Evolutionary conservation across 2,329 filamentous ascomycete species (phyloP).

Genomic region (Dothidotthia symphoricarpi): DNA sequence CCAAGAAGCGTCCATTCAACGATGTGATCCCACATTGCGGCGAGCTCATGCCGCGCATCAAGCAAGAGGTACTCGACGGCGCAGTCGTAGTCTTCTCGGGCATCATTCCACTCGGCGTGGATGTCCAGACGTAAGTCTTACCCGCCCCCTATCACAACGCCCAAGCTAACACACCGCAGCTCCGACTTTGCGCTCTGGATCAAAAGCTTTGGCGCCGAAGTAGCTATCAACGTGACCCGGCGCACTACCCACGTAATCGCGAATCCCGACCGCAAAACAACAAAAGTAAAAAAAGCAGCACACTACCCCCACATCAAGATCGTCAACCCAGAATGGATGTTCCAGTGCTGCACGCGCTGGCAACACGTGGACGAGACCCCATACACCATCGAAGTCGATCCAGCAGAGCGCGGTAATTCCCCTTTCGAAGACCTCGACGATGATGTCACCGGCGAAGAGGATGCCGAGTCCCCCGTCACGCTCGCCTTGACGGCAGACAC

Average conservation of each 20-base stretch:
- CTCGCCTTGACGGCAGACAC: conserved; percentile 33
- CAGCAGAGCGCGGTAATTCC: conserved; percentile 54
- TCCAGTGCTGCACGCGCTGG: conserved; percentile 83
- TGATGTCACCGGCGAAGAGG: conserved; percentile 41
- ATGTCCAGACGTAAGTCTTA: conserved; percentile 60
- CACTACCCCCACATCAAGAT: conserved; percentile 81
- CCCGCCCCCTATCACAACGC: no score
- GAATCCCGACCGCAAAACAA: conserved; percentile 70
- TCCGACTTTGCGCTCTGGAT: conserved; percentile 89
- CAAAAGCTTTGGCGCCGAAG: conserved; percentile 75
- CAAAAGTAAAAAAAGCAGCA: conserved; percentile 85
- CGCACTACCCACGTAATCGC: conserved; percentile 69
- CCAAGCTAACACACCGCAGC: conserved; percentile 29
- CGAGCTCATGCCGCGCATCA: conserved; percentile 77
- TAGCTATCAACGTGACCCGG: conserved; percentile 58
- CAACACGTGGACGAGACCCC: conserved; percentile 72
- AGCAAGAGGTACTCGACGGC: conserved; percentile 70
- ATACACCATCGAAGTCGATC: conserved; percentile 75
- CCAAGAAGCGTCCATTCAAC: conserved; percentile 49
- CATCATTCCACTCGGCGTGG: conserved; percentile 77
- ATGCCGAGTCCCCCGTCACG: conserved; percentile 23
- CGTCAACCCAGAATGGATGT: conserved; percentile 86
- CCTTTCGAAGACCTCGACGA: conserved; percentile 44
- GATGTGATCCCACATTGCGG: conserved; percentile 79
- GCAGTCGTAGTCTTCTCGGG: conserved; percentile 85